Percentiles rank a stretch among this genome's conserved stretches.
Conservation (phyloP, 441 rosid genomes). For the Mallotus japonicus region DNA sequence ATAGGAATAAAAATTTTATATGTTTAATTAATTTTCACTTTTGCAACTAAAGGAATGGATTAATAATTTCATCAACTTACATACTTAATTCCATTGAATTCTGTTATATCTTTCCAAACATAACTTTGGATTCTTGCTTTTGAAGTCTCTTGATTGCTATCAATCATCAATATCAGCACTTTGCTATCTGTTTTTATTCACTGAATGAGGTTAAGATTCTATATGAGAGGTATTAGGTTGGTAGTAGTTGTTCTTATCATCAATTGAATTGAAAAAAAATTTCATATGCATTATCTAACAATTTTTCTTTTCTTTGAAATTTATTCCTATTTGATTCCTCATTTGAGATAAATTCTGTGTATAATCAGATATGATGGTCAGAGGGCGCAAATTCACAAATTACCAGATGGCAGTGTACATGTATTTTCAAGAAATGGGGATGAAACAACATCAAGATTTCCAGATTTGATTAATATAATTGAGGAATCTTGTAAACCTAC, state of each 20-base stretch:
- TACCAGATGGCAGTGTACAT: constrained; percentile 53
- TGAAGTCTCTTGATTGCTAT: background rate
- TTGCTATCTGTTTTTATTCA: background rate
- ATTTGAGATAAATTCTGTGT: constrained; percentile 18
- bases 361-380: constrained; percentile 84
- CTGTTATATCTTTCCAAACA: too few relatives aligned
- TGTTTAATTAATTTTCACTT: too few relatives aligned
- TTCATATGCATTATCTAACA: background rate
- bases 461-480: constrained; percentile 63
- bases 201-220: background rate
- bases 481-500: constrained; percentile 56
- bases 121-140: too few relatives aligned
- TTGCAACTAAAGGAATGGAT: too few relatives aligned
- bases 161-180: background rate
- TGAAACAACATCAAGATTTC: constrained; percentile 77
- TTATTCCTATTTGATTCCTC: background rate
- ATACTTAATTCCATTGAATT: too few relatives aligned
- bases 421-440: constrained; percentile 89
- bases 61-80: too few relatives aligned
- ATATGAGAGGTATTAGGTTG: background rate
- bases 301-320: constrained; percentile 11
- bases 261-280: background rate
- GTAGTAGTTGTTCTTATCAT: background rate
- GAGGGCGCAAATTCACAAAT: constrained; percentile 86
- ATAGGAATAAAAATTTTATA: too few relatives aligned